Percentiles rank a stretch among this genome's conserved stretches.
These are phyloP conservation scores for Naganishia sp. DNA, from an alignment of 1,284 basidiomycete genomes.

Conservation along the genomic window DNA sequence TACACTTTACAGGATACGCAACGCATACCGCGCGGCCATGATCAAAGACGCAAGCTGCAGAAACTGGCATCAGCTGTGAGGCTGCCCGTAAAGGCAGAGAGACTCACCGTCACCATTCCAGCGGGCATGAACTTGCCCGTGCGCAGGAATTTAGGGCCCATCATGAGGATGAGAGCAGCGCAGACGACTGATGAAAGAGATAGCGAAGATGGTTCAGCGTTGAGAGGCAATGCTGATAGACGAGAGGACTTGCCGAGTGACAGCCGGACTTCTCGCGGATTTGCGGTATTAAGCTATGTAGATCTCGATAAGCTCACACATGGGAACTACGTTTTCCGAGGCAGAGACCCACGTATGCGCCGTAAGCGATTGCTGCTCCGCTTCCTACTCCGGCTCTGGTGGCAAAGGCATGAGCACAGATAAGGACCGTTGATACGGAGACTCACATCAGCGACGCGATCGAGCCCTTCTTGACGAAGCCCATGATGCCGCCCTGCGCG, in stretches of 20 bases:
- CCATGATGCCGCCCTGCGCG: conserved; percentile 43
- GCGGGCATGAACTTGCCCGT: conserved; percentile 50
- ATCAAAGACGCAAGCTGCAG: conserved; percentile 15
- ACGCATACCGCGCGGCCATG: conserved; percentile 28
- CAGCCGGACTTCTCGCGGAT: conserved; percentile 40
- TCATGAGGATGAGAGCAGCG: conserved; percentile 37
- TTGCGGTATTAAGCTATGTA: conserved; percentile 38
- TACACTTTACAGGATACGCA: conserved; percentile 16
- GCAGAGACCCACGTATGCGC: conserved; percentile 42
- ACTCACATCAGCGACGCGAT: conserved; percentile 44
- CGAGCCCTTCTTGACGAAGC: conserved; percentile 45
- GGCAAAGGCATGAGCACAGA: background rate
- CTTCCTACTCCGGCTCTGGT: conserved; percentile 40
- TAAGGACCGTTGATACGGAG: too few relatives aligned
- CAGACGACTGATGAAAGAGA: conserved; percentile 35
- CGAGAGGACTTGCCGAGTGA: conserved; percentile 37
- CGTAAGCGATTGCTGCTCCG: conserved; percentile 41
- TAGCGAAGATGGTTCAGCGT: too few relatives aligned
- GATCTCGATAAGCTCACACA: background rate
- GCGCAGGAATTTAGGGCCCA: conserved; percentile 42
- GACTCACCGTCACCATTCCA: conserved; percentile 37
- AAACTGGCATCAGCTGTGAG: background rate
- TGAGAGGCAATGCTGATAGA: background rate
- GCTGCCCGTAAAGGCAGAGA: background rate
- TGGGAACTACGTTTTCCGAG: background rate